phyloP scores from a whole-genome alignment of 1,284 basidiomycete genomes.

The Singerocomus rubriflavus region DNA sequence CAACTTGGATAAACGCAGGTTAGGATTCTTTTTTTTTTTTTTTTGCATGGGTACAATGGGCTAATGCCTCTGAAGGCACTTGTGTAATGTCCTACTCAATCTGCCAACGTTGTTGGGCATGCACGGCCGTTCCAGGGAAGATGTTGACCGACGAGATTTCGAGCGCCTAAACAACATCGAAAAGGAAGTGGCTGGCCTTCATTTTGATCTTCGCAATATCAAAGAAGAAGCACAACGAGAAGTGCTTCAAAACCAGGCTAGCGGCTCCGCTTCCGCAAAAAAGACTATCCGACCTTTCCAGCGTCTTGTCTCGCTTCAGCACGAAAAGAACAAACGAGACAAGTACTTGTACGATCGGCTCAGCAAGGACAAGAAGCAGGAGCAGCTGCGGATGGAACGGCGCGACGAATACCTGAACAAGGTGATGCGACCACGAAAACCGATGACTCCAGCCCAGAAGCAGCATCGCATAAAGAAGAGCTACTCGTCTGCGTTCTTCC shows the following conservation, averaged over 20 bases:
- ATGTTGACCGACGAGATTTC: slow-evolving; percentile 61
- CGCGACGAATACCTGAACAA: slow-evolving; percentile 70
- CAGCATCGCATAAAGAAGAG: slow-evolving; percentile 81
- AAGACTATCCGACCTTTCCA: slow-evolving; percentile 67
- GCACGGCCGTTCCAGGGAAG: slow-evolving; percentile 46
- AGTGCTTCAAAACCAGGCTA: slow-evolving; percentile 41
- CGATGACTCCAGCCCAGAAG: slow-evolving; percentile 47
- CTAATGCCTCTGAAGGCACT: slow-evolving; percentile 44
- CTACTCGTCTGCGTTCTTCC: slow-evolving; percentile 75
- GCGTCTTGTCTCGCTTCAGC: slow-evolving; percentile 55
- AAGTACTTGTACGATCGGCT: slow-evolving; percentile 61
- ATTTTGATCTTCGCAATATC: slow-evolving; percentile 66
- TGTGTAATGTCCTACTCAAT: slow-evolving; percentile 61
- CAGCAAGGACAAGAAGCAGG: slow-evolving; percentile 68
- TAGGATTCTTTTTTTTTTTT: slow-evolving; percentile 24
- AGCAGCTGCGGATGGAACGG: slow-evolving; percentile 65
- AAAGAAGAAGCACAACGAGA: slow-evolving; percentile 72
- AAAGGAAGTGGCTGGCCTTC: slow-evolving; percentile 53
- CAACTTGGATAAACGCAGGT: slow-evolving; percentile 81
- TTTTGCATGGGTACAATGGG: not conserved
- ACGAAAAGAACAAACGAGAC: slow-evolving; percentile 78
- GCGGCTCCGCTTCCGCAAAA: slow-evolving; percentile 44
- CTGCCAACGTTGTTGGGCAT: slow-evolving; percentile 43
- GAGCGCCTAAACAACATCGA: slow-evolving; percentile 73
- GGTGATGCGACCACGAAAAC: slow-evolving; percentile 63